A percentile compares a stretch with the other conserved stretches of the same genome.
Evolutionary conservation across 2,329 filamentous ascomycete species (phyloP).

Genomic region (Diaporthe sp.): DNA sequence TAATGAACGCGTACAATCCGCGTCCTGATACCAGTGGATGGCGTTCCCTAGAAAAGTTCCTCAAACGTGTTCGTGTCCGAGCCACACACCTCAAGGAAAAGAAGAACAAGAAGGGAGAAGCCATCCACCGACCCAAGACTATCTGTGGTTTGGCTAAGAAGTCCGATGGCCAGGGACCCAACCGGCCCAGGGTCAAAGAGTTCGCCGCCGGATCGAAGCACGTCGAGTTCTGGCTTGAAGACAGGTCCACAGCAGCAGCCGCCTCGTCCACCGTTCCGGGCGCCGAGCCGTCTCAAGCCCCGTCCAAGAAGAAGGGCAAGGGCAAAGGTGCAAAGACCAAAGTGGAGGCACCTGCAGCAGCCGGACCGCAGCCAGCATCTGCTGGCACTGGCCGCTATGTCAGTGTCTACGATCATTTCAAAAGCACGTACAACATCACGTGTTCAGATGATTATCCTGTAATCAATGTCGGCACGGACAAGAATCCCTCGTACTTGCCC

Average conservation of each 20-base stretch:
- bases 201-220: constrained; percentile 59
- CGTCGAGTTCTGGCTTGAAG: constrained; percentile 63
- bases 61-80: constrained; percentile 49
- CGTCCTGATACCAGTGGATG: constrained; percentile 24
- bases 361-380: constrained; percentile 19
- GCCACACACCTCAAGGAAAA: constrained; percentile 49
- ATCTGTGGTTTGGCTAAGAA: constrained; percentile 49
- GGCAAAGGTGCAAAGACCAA: constrained; percentile 25
- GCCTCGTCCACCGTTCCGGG: constrained; percentile 1
- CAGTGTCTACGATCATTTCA: constrained; percentile 63
- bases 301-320: constrained; percentile 30
- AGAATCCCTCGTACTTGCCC: constrained; percentile 67
- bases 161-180: constrained; percentile 44
- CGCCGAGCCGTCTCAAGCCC: background rate
- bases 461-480: constrained; percentile 67
- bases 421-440: constrained; percentile 46
- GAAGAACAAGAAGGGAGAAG: constrained; percentile 45
- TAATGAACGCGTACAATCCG: constrained; percentile 33
- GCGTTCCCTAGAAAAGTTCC: constrained; percentile 46
- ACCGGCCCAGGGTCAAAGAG: constrained; percentile 39
- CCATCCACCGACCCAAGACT: constrained; percentile 49
- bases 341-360: background rate
- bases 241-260: constrained; percentile 36
- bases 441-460: constrained; percentile 55
- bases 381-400: constrained; percentile 50